Evolutionary conservation across 2,329 filamentous ascomycete species (phyloP).

Genomic region (Pseudopithomyces chartarum): DNA sequence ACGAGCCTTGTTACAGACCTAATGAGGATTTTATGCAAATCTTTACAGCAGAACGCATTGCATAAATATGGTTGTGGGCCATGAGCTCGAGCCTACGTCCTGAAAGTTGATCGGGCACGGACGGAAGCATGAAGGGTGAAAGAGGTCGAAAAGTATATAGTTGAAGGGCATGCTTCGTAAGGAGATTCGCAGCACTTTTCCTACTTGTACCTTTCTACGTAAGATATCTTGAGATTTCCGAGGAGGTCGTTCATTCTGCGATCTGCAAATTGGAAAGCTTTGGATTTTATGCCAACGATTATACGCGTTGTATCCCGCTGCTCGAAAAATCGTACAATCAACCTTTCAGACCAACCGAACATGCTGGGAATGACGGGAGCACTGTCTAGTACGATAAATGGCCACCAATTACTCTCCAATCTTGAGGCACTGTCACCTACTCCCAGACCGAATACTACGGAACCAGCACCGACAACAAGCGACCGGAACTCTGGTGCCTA

Average conservation of each 20-base stretch:
- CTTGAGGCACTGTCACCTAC: background rate
- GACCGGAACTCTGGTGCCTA: conserved; percentile 34
- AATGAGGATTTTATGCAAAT: conserved; percentile 21
- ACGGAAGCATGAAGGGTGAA: background rate
- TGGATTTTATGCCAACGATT: no score
- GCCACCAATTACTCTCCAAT: conserved; percentile 1
- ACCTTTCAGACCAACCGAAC: no score
- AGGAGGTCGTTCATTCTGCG: no score
- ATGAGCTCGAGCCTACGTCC: background rate
- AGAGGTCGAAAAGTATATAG: conserved; percentile 9
- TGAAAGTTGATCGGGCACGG: background rate
- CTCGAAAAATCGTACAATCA: no score
- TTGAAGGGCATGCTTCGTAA: background rate
- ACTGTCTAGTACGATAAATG: conserved; percentile 5
- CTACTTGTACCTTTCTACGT: background rate
- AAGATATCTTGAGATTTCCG: no score
- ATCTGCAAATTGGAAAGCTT: no score
- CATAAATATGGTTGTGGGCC: conserved; percentile 13
- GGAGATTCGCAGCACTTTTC: background rate
- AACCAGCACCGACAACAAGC: conserved; percentile 1
- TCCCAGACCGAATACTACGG: background rate
- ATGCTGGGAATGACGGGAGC: conserved; percentile 2
- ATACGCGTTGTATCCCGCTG: no score
- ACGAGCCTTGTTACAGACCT: conserved; percentile 13
- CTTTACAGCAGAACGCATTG: background rate